A percentile compares a stretch with the other conserved stretches of the same genome.
Evolutionary conservation across 164 flowering plant species (phyloP).

Genomic region (Hamamelis virginiana): DNA sequence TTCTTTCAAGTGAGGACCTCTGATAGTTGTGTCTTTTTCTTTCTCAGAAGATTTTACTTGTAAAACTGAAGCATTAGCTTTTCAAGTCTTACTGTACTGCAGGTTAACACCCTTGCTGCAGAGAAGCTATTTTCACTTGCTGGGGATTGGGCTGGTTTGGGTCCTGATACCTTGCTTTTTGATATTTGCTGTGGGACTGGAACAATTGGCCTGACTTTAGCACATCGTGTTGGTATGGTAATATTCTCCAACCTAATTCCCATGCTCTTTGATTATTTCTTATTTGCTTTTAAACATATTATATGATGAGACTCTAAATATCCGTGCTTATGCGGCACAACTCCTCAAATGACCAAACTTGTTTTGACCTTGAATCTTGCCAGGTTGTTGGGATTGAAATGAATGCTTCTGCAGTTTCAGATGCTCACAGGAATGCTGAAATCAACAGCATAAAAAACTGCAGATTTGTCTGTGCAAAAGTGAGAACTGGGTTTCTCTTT

Average conservation of each 20-base stretch:
- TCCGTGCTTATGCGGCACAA: not conserved
- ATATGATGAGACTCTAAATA: not conserved
- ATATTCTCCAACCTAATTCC: slow-evolving; percentile 26
- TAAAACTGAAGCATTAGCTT: not conserved
- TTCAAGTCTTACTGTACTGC: not conserved
- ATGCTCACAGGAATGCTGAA: slow-evolving; percentile 90
- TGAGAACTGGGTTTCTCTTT: slow-evolving; percentile 21
- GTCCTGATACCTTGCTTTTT: slow-evolving; percentile 89
- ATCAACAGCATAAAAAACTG: slow-evolving; percentile 87
- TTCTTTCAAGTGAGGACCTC: slow-evolving; percentile 75
- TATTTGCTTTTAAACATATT: not conserved
- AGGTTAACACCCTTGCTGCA: slow-evolving; percentile 76
- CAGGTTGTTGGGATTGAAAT: slow-evolving; percentile 98
- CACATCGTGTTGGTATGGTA: slow-evolving; percentile 99
- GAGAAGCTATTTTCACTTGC: slow-evolving; percentile 82
- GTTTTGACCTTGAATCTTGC: slow-evolving; percentile 6
- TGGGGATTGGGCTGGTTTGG: slow-evolving; percentile 95
- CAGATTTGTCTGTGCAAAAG: slow-evolving; percentile 88
- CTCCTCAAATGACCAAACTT: slow-evolving; percentile 3
- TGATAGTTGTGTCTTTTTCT: not conserved
- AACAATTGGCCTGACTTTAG: slow-evolving; percentile 91
- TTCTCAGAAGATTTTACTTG: slow-evolving; percentile 1
- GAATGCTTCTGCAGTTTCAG: slow-evolving; percentile 95
- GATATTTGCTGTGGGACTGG: slow-evolving; percentile 97
- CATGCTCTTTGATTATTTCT: not conserved